Conservation (phyloP, 371 early-diverging fungal species). For the Cladochytrium tenue region DNA sequence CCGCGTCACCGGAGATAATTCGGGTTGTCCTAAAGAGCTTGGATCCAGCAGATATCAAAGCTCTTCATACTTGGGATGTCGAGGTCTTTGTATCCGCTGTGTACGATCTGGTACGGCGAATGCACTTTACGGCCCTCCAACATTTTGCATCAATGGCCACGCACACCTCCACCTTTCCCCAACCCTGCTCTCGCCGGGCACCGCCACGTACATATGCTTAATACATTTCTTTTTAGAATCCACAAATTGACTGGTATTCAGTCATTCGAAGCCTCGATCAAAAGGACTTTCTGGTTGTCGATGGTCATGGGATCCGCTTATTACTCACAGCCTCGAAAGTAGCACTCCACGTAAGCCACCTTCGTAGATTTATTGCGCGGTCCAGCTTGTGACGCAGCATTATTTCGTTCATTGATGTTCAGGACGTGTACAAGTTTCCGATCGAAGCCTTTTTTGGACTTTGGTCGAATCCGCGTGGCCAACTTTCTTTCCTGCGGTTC, state of each 20-base stretch:
- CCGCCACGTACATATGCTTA: not conserved
- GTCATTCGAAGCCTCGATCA: slow-evolving; percentile 71
- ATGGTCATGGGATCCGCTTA: slow-evolving; percentile 66
- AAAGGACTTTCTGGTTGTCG: slow-evolving; percentile 66
- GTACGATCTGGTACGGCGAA: slow-evolving; percentile 51
- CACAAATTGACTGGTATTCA: slow-evolving; percentile 64
- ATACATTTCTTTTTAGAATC: slow-evolving; percentile 35
- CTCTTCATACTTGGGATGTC: slow-evolving; percentile 63
- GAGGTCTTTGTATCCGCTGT: slow-evolving; percentile 64
- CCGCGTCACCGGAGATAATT: slow-evolving; percentile 5
- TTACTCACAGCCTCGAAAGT: slow-evolving; percentile 66
- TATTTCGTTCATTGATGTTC: slow-evolving; percentile 2
- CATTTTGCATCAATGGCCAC: too few species aligned
- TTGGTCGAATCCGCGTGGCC: slow-evolving; percentile 75
- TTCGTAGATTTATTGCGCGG: too few species aligned
- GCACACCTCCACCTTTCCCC: too few species aligned
- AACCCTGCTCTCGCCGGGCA: too few species aligned
- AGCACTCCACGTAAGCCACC: slow-evolving; percentile 57
- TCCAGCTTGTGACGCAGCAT: too few species aligned
- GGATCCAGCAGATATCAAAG: slow-evolving; percentile 9
- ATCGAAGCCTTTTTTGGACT: slow-evolving; percentile 69
- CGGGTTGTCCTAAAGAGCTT: slow-evolving; percentile 18
- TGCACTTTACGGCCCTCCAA: too few species aligned
- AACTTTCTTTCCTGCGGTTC: slow-evolving; percentile 67
- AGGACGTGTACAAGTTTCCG: slow-evolving; percentile 65